Evolutionary conservation across 768 basidiomycete genomes (phyloP).

Genomic region (Macrolepiota dolichaula): DNA sequence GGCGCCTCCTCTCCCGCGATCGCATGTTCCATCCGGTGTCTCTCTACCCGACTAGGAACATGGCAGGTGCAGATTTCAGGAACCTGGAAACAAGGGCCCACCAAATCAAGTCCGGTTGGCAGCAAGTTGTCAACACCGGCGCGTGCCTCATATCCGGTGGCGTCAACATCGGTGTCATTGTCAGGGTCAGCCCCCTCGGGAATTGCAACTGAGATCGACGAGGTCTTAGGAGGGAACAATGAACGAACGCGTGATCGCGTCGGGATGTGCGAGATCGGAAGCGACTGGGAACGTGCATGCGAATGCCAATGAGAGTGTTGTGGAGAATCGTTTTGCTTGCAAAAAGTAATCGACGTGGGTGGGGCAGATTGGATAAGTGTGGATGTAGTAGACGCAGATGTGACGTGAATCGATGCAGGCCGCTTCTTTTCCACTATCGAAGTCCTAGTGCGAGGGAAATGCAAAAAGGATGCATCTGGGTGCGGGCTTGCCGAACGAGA

Average conservation of each 20-base stretch:
- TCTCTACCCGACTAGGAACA: slow-evolving; percentile 22
- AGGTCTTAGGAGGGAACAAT: not conserved
- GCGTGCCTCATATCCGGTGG: too few relatives aligned
- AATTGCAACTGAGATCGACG: slow-evolving; percentile 4
- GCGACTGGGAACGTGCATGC: not conserved
- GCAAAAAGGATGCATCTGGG: slow-evolving; percentile 15
- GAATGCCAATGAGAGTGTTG: not conserved
- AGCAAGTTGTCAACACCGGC: not conserved
- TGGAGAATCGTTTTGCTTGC: not conserved
- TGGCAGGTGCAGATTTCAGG: slow-evolving; percentile 20
- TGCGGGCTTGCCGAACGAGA: not conserved
- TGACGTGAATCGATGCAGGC: slow-evolving; percentile 28
- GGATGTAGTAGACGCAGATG: not conserved
- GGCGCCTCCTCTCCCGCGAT: slow-evolving; percentile 36
- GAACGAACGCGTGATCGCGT: not conserved
- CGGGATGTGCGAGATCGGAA: not conserved
- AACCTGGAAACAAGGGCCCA: slow-evolving; percentile 16
- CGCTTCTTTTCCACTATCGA: slow-evolving; percentile 13
- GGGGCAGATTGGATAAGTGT: not conserved
- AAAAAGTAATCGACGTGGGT: not conserved
- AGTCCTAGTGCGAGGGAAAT: not conserved
- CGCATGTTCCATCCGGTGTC: slow-evolving; percentile 28
- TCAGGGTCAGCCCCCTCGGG: not conserved
- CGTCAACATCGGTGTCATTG: not conserved
- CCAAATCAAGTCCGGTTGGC: not conserved